Percentiles rank a stretch among this genome's conserved stretches.
phyloP scores from a whole-genome alignment of 75 land plant genomes.

The Cupressus sempervirens region DNA sequence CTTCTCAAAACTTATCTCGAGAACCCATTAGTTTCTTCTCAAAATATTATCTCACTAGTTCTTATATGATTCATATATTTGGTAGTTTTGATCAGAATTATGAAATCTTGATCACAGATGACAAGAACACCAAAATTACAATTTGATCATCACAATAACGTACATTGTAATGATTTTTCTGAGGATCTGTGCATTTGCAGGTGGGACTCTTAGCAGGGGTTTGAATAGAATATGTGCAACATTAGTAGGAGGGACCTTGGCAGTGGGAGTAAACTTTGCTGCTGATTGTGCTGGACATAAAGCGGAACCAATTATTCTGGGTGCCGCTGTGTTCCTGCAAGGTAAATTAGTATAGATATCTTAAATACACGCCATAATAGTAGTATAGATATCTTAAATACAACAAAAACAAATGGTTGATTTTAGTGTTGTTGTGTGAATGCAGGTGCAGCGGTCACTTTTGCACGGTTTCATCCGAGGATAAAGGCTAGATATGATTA shows the following conservation, averaged over 20 bases:
- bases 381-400: not conserved
- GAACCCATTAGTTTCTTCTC: too few species aligned
- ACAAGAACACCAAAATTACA: too few species aligned
- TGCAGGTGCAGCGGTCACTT: constrained; percentile 53
- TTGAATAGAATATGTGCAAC: constrained; percentile 73
- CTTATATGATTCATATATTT: too few species aligned
- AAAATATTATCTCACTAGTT: too few species aligned
- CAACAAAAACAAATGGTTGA: not conserved
- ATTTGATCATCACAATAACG: too few species aligned
- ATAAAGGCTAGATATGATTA: constrained; percentile 55
- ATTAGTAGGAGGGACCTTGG: constrained; percentile 49
- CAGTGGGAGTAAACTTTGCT: constrained; percentile 39
- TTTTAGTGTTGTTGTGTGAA: not conserved
- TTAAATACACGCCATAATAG: not conserved
- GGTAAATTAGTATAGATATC: constrained; percentile 16
- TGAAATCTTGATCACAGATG: too few species aligned
- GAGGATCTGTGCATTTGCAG: constrained; percentile 14
- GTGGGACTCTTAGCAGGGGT: constrained; percentile 70
- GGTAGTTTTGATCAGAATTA: too few species aligned
- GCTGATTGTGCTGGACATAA: constrained; percentile 24
- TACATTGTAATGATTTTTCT: not conserved
- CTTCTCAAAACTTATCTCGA: too few species aligned
- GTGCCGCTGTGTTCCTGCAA: constrained; percentile 46
- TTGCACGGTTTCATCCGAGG: constrained; percentile 46
- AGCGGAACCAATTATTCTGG: constrained; percentile 52